Base-by-base conservation (phyloP, 1,284 basidiomycete species). In the Cystobasidiaceae sp. region DNA sequence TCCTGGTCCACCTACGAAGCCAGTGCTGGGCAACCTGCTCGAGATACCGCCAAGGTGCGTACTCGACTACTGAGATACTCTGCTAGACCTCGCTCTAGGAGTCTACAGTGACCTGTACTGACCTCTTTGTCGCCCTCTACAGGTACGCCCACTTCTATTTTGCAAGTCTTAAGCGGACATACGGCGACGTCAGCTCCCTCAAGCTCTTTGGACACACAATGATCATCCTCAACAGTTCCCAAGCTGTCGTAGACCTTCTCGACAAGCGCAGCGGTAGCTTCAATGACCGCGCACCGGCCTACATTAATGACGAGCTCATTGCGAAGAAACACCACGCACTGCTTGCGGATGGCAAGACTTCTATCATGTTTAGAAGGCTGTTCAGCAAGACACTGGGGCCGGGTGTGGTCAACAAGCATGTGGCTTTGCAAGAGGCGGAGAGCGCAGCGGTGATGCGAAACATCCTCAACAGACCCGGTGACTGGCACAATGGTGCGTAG, bases 211-310 rank as follows among this genome's bases (percentile, higher is more conserved):
- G 25, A 4, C 27, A 32, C 3, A 62, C 25, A 19, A 51, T 62
- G 48, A 33, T 62, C 49, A 37, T 62, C 49, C n/a, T 62, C 17
- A 62, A 62, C 37, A n/a, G n/a, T 6, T 49, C 59, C 15, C 8
- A 56, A 32, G 49, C 51, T 21, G 28, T 43, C 6, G 11, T 13
- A 3, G 59, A 62, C 9, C 48, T 62, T 23, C 21, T 62, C 19
- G 59, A 62, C 30, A 33, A 41, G 59, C 27, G 59, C 13, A 33
- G 33, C 21, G 39, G 6, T 19, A 21, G n/a, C 21, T 57, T 57
- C 41, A 45, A 41, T 19, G 54, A 57, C 54, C 17, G 54, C 13
- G 19, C 54, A 11, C 37, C 33, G 4, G 28, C 34, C 15, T 57
- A 45, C 19, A 57, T 57, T 37, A 41, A 23, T 15, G 41, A 57